Evolutionary conservation across 176 grass and related monocot genomes (phyloP), one percentile per base, ranked within the genome.

Genomic region (Secale cereale): DNA sequence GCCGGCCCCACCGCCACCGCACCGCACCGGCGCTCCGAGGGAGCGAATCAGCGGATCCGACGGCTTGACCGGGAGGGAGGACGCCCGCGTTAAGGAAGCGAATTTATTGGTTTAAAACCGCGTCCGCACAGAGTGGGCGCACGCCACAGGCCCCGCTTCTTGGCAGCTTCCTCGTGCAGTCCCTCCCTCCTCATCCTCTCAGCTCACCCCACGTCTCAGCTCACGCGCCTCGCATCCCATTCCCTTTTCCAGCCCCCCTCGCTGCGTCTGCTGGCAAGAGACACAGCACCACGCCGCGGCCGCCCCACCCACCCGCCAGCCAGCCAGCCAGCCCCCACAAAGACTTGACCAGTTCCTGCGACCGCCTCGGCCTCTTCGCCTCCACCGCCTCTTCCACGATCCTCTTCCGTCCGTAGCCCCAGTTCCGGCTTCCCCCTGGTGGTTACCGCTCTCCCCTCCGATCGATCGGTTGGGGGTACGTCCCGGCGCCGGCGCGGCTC

Each of bases 21-120:
- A 74, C 26, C 70, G 39, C 69, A 72, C 37, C 69, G 69, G 69
- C 37, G 69, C 39, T 12, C 13, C 39, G 12, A 15, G n/a, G n/a
- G n/a, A 16, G 23, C 70, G 22, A 73, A 74, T 74, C 70, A 30
- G 3, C 25, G 40, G 23, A 74, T 74, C 71, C 41, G 71, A 74
- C 41, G 71, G 41, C 43, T 74, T 74, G 71, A 74, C 71, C 71
- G 25, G 71, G 71, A 50, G 15, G 71, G 40, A 74, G 41, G 71
- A 50, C 71, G 71, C 8, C 71, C 71, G 41, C 71, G 71, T 74
- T 74, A 74, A 74, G 71, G 41, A 74, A 74, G 22, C 68, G 36
- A 69, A 10, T 11, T 32, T 32, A 36, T 20, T 32, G 22, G 35
- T 13, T 50, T 46, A 50, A 74, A 74, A 50, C 17, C 71, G 71